Conservation (phyloP, 495 filamentous ascomycete genomes). For the Chaetomidium leptoderma region DNA sequence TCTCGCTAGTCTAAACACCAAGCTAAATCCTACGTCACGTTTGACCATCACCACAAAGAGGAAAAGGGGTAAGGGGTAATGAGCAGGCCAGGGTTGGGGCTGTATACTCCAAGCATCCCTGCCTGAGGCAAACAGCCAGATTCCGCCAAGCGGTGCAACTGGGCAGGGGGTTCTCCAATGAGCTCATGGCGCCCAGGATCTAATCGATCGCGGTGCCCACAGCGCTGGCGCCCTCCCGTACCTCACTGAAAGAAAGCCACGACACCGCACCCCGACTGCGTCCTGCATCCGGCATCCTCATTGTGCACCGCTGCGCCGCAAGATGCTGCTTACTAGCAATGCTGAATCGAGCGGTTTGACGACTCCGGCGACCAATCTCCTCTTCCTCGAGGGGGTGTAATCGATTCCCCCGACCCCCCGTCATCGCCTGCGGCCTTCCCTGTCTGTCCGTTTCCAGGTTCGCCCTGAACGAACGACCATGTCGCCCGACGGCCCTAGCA, state of each 20-base stretch:
- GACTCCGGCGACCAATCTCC: conserved; percentile 10
- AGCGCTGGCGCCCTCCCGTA: not conserved
- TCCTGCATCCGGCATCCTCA: conserved; percentile 3
- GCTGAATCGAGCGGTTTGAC: conserved; percentile 22
- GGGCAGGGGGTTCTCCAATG: not conserved
- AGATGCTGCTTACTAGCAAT: conserved; percentile 30
- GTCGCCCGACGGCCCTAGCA: conserved; percentile 40
- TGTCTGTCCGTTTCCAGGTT: too few relatives aligned
- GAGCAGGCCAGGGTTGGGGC: not conserved
- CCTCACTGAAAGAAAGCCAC: conserved; percentile 3
- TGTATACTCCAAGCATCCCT: not conserved
- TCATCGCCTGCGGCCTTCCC: too few relatives aligned
- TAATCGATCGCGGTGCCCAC: not conserved
- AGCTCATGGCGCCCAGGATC: conserved; percentile 2
- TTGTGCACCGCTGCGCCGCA: conserved; percentile 16
- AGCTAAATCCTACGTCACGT: too few relatives aligned
- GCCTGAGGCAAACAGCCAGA: too few relatives aligned
- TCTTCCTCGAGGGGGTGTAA: conserved; percentile 2
- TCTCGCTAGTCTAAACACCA: too few relatives aligned
- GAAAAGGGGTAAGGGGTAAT: not conserved
- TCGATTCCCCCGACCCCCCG: not conserved
- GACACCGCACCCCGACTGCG: not conserved
- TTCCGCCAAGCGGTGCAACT: not conserved
- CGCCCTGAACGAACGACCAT: too few relatives aligned
- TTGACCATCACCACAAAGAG: too few relatives aligned